A percentile compares a stretch with the other conserved stretches of the same genome.
phyloP scores from a whole-genome alignment of 2,329 filamentous ascomycete species.

The Tolypocladium guangdongense region DNA sequence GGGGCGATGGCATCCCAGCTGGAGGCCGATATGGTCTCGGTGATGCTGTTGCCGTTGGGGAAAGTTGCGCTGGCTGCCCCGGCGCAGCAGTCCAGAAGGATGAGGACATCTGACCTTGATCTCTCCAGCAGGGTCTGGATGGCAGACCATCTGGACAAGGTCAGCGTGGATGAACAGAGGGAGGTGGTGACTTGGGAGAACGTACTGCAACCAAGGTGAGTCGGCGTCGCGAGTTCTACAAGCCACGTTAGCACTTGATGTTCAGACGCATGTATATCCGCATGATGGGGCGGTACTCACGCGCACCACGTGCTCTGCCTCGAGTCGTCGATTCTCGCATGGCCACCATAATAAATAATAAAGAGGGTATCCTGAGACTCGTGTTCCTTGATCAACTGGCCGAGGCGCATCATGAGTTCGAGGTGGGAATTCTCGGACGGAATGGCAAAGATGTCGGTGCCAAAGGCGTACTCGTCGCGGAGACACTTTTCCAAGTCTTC shows the following conservation, averaged over 20 bases:
- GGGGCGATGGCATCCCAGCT: slow-evolving; percentile 52
- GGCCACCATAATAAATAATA: slow-evolving; percentile 48
- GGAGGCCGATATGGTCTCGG: slow-evolving; percentile 50
- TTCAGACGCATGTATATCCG: neutral
- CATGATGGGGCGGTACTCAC: slow-evolving; percentile 22
- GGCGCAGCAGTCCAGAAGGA: slow-evolving; percentile 48
- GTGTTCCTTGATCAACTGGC: slow-evolving; percentile 44
- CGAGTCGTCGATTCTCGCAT: slow-evolving; percentile 48
- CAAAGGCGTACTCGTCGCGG: slow-evolving; percentile 43
- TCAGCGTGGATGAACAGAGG: slow-evolving; percentile 2
- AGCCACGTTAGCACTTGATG: slow-evolving; percentile 3
- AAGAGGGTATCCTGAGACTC: slow-evolving; percentile 46
- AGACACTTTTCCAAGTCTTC: slow-evolving; percentile 45
- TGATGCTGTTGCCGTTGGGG: slow-evolving; percentile 46
- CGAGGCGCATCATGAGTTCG: slow-evolving; percentile 46
- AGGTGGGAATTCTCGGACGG: slow-evolving; percentile 47
- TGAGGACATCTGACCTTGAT: slow-evolving; percentile 45
- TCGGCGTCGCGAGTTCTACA: slow-evolving; percentile 35
- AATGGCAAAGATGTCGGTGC: slow-evolving; percentile 47
- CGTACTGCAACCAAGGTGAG: slow-evolving; percentile 45
- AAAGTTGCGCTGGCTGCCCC: slow-evolving; percentile 50
- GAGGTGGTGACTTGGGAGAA: slow-evolving; percentile 1
- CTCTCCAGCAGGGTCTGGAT: slow-evolving; percentile 49
- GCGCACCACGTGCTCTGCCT: slow-evolving; percentile 51
- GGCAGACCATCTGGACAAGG: slow-evolving; percentile 38